Conservation (phyloP, 352 stramenopile genomes). For the Globisporangium cylindrosporum region DNA sequence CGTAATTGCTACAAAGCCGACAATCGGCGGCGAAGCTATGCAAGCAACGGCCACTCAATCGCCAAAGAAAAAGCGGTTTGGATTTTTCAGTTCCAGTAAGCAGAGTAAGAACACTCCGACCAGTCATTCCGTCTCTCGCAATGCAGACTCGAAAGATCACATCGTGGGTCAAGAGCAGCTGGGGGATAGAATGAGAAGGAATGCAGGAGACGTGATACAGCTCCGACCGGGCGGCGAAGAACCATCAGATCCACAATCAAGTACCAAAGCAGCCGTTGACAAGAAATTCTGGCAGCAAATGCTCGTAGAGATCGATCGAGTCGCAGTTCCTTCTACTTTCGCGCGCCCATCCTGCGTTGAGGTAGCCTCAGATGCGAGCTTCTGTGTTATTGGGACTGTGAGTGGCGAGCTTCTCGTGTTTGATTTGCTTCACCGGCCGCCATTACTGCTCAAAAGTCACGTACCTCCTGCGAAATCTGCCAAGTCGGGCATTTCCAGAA, state of each 20-base stretch:
- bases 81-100: slow-evolving; percentile 23
- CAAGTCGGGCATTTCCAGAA: slow-evolving; percentile 24
- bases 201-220: background rate
- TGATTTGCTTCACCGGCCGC: slow-evolving; percentile 23
- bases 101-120: background rate
- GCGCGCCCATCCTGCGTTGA: slow-evolving; percentile 31
- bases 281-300: slow-evolving; percentile 37
- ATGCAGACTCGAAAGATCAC: no score
- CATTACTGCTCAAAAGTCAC: slow-evolving; percentile 21
- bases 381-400: slow-evolving; percentile 33
- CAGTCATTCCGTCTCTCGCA: background rate
- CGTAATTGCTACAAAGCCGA: background rate
- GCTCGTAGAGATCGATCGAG: slow-evolving; percentile 21
- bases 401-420: slow-evolving; percentile 33
- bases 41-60: background rate
- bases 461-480: slow-evolving; percentile 26
- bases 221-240: background rate
- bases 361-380: slow-evolving; percentile 20
- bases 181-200: background rate
- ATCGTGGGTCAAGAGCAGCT: background rate
- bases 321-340: slow-evolving; percentile 19
- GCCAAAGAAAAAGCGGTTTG: slow-evolving; percentile 16
- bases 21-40: background rate
- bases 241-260: background rate
- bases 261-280: background rate